A percentile compares a stretch with the other conserved stretches of the same genome.
Evolutionary conservation across 2,329 filamentous ascomycete genomes (phyloP).

Genomic region (Ophiocordyceps camponoti-saundersi): DNA sequence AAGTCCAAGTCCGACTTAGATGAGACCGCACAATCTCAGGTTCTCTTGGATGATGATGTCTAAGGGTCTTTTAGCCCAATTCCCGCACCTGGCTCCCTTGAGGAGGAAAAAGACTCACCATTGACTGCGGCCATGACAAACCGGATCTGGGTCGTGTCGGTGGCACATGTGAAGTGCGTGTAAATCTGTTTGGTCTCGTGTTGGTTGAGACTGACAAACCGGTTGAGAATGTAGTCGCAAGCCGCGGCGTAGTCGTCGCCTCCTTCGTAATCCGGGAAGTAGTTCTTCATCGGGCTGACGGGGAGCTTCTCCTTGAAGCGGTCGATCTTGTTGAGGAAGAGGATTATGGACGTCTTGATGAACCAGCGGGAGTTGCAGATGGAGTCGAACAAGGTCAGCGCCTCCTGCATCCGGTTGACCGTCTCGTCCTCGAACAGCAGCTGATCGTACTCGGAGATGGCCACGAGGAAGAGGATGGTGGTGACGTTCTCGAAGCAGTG

Average conservation of each 20-base stretch:
- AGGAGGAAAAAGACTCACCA: constrained; percentile 46
- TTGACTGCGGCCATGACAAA: constrained; percentile 99
- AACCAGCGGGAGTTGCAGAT: constrained; percentile 85
- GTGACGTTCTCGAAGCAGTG: constrained; percentile 98
- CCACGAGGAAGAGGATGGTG: constrained; percentile 89
- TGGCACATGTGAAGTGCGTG: constrained; percentile 98
- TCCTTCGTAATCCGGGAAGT: constrained; percentile 84
- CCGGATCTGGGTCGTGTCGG: constrained; percentile 94
- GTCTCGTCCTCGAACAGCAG: constrained; percentile 92
- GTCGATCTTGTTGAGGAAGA: constrained; percentile 85
- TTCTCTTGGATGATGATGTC: constrained; percentile 99
- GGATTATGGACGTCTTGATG: constrained; percentile 74
- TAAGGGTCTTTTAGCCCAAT: constrained; percentile 15
- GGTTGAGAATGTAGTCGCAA: constrained; percentile 97
- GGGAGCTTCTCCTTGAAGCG: constrained; percentile 75
- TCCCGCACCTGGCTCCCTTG: constrained; percentile 12
- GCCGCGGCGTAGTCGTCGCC: constrained; percentile 90
- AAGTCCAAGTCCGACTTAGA: constrained; percentile 37
- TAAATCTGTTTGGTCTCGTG: constrained; percentile 99
- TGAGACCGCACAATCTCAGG: constrained; percentile 87
- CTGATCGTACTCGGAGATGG: constrained; percentile 95
- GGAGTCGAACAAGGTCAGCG: constrained; percentile 71
- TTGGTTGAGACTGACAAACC: constrained; percentile 96
- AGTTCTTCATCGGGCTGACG: constrained; percentile 71
- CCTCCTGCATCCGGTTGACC: constrained; percentile 87